Evolutionary conservation across 208 protist genomes (phyloP).

Genomic region (Novymonas esmeraldas): DNA sequence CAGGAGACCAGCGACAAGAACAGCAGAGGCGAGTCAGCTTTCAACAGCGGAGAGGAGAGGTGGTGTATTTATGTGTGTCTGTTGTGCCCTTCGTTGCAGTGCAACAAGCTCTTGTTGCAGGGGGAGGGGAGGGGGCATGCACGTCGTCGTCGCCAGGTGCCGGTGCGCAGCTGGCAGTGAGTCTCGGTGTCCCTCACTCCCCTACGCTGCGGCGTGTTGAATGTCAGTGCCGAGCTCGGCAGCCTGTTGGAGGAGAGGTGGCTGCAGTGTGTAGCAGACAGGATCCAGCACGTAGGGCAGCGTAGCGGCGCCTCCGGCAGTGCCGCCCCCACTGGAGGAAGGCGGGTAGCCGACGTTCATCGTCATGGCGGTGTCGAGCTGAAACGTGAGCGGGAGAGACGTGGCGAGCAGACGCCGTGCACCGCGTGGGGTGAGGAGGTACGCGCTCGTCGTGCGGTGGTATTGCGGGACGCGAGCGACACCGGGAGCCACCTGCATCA

Average conservation of each 20-base stretch:
- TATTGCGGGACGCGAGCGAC: constrained; percentile 78
- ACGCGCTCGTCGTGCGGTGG: constrained; percentile 87
- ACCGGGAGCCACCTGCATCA: constrained; percentile 27
- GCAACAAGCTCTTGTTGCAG: too few relatives aligned
- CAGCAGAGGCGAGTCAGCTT: too few relatives aligned
- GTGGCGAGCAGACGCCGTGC: constrained; percentile 55
- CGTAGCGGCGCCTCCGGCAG: background rate
- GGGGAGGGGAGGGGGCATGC: too few relatives aligned
- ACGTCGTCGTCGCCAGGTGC: too few relatives aligned
- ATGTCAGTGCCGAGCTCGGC: constrained; percentile 80
- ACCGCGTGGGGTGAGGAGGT: constrained; percentile 65
- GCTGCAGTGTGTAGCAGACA: constrained; percentile 85
- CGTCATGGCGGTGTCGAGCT: constrained; percentile 90
- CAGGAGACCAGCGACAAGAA: too few relatives aligned
- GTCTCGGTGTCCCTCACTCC: too few relatives aligned
- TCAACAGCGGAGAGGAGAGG: too few relatives aligned
- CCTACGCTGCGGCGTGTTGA: too few relatives aligned
- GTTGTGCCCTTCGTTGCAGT: too few relatives aligned
- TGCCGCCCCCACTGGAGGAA: background rate
- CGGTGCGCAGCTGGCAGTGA: too few relatives aligned
- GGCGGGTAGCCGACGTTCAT: constrained; percentile 32
- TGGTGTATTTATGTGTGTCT: too few relatives aligned
- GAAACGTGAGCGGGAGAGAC: constrained; percentile 80
- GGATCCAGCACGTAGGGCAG: constrained; percentile 56
- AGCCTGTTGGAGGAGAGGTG: constrained; percentile 70